Evolutionary conservation across 139 green algal genomes (phyloP).

Genomic region (Chlamydomonas asymmetrica): DNA sequence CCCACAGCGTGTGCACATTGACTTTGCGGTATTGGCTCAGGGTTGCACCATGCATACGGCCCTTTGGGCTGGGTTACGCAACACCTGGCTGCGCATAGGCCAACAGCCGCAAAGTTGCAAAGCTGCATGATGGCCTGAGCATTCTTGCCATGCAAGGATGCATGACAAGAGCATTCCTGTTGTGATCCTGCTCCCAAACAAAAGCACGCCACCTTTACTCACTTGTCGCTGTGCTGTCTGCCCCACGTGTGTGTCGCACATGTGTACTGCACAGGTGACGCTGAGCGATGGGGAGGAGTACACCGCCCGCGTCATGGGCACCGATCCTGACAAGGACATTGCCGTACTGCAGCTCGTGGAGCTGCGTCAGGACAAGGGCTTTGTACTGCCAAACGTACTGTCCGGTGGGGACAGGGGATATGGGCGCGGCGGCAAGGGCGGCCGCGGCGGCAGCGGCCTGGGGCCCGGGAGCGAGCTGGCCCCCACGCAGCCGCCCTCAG

Average conservation of each 20-base stretch:
- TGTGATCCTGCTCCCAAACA: neutral
- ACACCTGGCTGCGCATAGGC: neutral
- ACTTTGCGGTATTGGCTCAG: too few species aligned
- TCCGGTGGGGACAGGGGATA: too few species aligned
- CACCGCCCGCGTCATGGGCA: constrained; percentile 68
- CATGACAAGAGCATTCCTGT: neutral
- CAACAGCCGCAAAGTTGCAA: neutral
- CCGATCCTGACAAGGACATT: constrained; percentile 82
- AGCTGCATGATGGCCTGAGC: too few species aligned
- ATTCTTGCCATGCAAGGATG: neutral
- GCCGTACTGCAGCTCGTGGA: constrained; percentile 72
- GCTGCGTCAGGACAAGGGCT: neutral
- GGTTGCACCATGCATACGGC: neutral
- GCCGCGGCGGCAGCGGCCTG: neutral
- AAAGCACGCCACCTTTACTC: neutral
- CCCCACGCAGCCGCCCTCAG: neutral
- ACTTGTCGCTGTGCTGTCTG: neutral
- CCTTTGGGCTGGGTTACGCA: neutral
- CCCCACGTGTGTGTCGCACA: too few species aligned
- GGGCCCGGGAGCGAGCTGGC: neutral
- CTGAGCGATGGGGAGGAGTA: constrained; percentile 64
- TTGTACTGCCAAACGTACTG: neutral
- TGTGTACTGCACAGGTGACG: constrained; percentile 65
- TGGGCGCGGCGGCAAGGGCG: neutral
- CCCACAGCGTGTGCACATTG: neutral